Percentiles rank a stretch among this genome's conserved stretches.
These are phyloP conservation scores for Panellus pusillus DNA, from an alignment of 768 basidiomycete genomes.

Conservation along the genomic window DNA sequence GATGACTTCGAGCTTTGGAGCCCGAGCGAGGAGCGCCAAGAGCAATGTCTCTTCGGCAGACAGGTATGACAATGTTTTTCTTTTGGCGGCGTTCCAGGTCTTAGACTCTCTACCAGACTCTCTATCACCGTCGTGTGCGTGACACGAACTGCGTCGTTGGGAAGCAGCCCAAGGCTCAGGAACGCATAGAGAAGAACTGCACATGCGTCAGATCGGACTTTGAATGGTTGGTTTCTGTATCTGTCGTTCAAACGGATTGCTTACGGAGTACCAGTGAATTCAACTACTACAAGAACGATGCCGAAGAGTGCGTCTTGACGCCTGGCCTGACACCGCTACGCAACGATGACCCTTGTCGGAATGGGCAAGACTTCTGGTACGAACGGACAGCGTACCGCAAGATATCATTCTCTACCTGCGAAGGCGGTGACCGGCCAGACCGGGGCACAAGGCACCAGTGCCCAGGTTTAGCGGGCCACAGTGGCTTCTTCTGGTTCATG, in stretches of 20 bases:
- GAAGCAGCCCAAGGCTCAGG: constrained; percentile 51
- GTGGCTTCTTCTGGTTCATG: constrained; percentile 82
- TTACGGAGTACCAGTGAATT: constrained; percentile 69
- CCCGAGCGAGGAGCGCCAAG: constrained; percentile 85
- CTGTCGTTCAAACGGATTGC: background rate
- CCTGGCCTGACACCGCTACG: constrained; percentile 64
- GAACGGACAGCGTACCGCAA: constrained; percentile 90
- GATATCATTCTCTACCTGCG: constrained; percentile 86
- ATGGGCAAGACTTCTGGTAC: constrained; percentile 83
- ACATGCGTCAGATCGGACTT: constrained; percentile 76
- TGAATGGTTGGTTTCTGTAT: constrained; percentile 71
- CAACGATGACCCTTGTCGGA: constrained; percentile 60
- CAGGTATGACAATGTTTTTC: constrained; percentile 50
- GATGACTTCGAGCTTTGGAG: constrained; percentile 99
- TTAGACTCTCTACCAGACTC: constrained; percentile 48
- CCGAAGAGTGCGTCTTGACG: constrained; percentile 77
- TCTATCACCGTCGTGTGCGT: constrained; percentile 88
- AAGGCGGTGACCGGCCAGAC: constrained; percentile 78
- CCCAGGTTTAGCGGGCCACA: constrained; percentile 75
- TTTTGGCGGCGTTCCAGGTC: background rate
- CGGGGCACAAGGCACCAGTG: constrained; percentile 73
- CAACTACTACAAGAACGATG: constrained; percentile 73
- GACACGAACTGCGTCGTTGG: constrained; percentile 85
- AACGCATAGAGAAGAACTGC: constrained; percentile 67
- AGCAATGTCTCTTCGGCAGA: constrained; percentile 88